Base-by-base conservation (phyloP, 176 grass and related monocot species). In the Eremochloa ophiuroides region DNA sequence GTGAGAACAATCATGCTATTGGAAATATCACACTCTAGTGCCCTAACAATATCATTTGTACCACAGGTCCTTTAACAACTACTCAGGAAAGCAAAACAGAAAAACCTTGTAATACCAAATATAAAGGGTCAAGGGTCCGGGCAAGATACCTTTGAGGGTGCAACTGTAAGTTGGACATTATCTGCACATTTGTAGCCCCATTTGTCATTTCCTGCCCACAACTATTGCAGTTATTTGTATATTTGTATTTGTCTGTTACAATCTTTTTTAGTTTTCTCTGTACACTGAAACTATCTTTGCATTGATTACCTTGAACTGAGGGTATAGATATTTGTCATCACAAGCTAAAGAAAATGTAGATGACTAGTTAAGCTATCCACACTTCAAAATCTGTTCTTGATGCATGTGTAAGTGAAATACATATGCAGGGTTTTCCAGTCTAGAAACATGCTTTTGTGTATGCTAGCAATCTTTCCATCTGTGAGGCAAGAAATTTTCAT, bases 81-180 rank as follows among this genome's bases (percentile, higher is more conserved):
- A 44, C 90, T 98, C 62, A 87, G 92, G 77, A 98, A 98, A 80
- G 90, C 95, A 69, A 94, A 94, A 78, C 92, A 98, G 88, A 98
- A 64, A 86, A 91, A 95, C 62, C 95, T 98, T 84, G 92, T 98
- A 58, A 91, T 98, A 88, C 95, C 95, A 86, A 98, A 98, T 89
- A 90, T 93, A 48, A 98, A 93, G 82, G 92, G 92, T 53, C 95
- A 98, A 86, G 86, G 66, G 33, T 95, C 95, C 50, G 88, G 61
- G 74, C 93, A 94, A 89, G 95, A 98, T 82, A 88, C 66, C 48
- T 98, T 94, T 87, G 95, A 98, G 76, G 95, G 95, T 42, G 95
- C 92, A 94, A 98, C 95, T 87, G 95, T 98, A 94, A 91, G 95
- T 98, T 76, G 43, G 50, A 74, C 41, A 40, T 70, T 35, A n/a